Base-by-base conservation (phyloP, 768 basidiomycete species). In the Clavaria fumosa region DNA sequence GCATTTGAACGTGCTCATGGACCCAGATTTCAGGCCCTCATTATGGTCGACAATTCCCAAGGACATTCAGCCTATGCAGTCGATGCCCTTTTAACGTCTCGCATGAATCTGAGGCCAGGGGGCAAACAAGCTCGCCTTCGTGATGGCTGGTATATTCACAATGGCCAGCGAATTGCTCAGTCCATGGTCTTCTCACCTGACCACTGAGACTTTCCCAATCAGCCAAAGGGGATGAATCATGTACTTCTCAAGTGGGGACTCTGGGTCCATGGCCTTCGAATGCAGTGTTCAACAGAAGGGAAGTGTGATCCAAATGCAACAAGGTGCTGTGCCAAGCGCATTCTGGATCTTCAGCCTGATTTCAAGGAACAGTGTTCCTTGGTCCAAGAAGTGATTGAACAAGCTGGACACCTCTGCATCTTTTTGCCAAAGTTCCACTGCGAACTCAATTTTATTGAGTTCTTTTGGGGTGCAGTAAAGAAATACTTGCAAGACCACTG, bases 21-120 rank as follows among this genome's bases (percentile, higher is more conserved):
- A 1, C 50, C 54, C 3, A 51, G 45, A 15, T 59, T 55, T 46
- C 54, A 58, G 34, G 57, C 54, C 2, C 44, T 65, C 0, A 45
- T 66, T 27, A 42, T 64, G 36, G 52, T 67, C 37, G 58, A 65
- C 40, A 57, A 65, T 37, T 67, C 62, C 3, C 61, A 64, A 38
- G 63, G 62, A 0, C 60, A 62, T 39, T 49, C 53, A 5, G 58
- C 59, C 34, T 66, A 62, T 50, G 40, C 54, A 1, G 43, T 39
- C 1, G 56, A 64, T 53, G 58, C 62, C 3, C 48, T 66, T 0
- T 37, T 58, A 2, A 52, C 42, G 0, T 49, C 50, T 3, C 43
- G 46, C 4, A 62, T 64, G 58, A 62, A 66, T 46, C 4, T 56
- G 7, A 46, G 45, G 1, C 59, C 61, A 14, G 59, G 60, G 17